These are phyloP conservation scores for Canariomyces notabilis DNA, from an alignment of 2,329 filamentous ascomycete genomes.

Conservation along the genomic window DNA sequence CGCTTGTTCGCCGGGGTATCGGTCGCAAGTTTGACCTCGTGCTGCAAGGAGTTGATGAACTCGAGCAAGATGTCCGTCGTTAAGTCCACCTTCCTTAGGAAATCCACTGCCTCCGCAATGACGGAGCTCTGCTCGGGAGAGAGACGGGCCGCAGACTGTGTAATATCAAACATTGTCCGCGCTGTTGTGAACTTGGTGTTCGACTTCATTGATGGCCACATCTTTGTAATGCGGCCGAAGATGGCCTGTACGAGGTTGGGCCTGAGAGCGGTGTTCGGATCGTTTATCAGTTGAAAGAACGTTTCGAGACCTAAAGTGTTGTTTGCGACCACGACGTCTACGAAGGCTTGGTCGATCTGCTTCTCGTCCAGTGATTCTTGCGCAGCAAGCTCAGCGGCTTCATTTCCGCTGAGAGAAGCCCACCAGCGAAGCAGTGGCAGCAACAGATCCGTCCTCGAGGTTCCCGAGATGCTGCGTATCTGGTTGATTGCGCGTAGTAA, in stretches of 20 bases:
- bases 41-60: slow-evolving; percentile 71
- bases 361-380: slow-evolving; percentile 31
- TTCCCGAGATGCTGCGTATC: slow-evolving; percentile 64
- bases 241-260: slow-evolving; percentile 56
- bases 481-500: slow-evolving; percentile 69
- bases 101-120: slow-evolving; percentile 60
- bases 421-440: slow-evolving; percentile 69
- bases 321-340: slow-evolving; percentile 50
- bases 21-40: slow-evolving; percentile 65
- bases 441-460: slow-evolving; percentile 67
- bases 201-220: slow-evolving; percentile 69
- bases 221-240: slow-evolving; percentile 62
- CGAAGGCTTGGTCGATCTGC: slow-evolving; percentile 36
- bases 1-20: slow-evolving; percentile 72
- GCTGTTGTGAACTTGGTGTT: slow-evolving; percentile 56
- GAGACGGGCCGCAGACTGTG: slow-evolving; percentile 43
- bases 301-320: slow-evolving; percentile 48
- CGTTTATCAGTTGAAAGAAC: slow-evolving; percentile 44
- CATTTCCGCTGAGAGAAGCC: slow-evolving; percentile 49
- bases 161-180: slow-evolving; percentile 57
- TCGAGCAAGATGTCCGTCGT: slow-evolving; percentile 65
- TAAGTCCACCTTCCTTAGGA: slow-evolving; percentile 68
- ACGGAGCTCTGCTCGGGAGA: slow-evolving; percentile 35
- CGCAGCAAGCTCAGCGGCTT: slow-evolving; percentile 47
- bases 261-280: slow-evolving; percentile 38